Percentiles rank a stretch among this genome's conserved stretches.
Evolutionary conservation across 2,329 filamentous ascomycete genomes (phyloP).

Genomic region (Aspergillus tamarii): DNA sequence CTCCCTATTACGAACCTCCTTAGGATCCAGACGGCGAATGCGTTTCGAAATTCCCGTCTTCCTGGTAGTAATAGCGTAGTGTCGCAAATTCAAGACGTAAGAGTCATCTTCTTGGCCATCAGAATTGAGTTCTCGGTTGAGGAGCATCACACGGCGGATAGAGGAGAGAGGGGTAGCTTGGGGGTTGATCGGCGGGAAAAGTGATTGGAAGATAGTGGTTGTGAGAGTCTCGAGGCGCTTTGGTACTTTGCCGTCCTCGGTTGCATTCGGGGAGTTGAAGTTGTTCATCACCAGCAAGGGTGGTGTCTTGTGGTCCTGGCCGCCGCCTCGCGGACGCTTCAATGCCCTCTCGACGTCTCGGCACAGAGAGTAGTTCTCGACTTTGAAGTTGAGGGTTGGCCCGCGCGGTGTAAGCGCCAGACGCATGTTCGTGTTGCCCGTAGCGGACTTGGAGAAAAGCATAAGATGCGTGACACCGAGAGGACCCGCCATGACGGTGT

Average conservation of each 20-base stretch:
- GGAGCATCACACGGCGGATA: conserved; percentile 86
- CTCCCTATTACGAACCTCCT: conserved; percentile 73
- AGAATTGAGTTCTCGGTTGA: conserved; percentile 72
- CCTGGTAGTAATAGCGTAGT: conserved; percentile 94
- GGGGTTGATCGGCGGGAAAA: conserved; percentile 95
- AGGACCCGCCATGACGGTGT: conserved; percentile 92
- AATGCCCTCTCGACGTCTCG: conserved; percentile 86
- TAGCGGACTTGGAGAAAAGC: conserved; percentile 86
- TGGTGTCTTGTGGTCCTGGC: conserved; percentile 82
- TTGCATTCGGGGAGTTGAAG: conserved; percentile 68
- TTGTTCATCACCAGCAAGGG: conserved; percentile 99
- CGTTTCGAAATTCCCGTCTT: conserved; percentile 81
- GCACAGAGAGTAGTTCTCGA: conserved; percentile 91
- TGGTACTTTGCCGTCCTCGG: conserved; percentile 69
- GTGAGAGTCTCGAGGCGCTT: conserved; percentile 92
- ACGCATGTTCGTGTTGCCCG: conserved; percentile 89
- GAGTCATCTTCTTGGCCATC: conserved; percentile 57
- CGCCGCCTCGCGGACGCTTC: conserved; percentile 78
- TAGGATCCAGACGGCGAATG: conserved; percentile 80
- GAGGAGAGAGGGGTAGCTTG: conserved; percentile 85
- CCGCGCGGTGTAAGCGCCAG: conserved; percentile 85
- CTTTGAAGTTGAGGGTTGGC: conserved; percentile 89
- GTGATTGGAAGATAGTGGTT: conserved; percentile 91
- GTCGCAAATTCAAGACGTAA: conserved; percentile 84
- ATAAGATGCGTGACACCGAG: conserved; percentile 90